These are phyloP conservation scores for Microcos paniculata DNA, from an alignment of 345 rosid genomes.

Conservation along the genomic window DNA sequence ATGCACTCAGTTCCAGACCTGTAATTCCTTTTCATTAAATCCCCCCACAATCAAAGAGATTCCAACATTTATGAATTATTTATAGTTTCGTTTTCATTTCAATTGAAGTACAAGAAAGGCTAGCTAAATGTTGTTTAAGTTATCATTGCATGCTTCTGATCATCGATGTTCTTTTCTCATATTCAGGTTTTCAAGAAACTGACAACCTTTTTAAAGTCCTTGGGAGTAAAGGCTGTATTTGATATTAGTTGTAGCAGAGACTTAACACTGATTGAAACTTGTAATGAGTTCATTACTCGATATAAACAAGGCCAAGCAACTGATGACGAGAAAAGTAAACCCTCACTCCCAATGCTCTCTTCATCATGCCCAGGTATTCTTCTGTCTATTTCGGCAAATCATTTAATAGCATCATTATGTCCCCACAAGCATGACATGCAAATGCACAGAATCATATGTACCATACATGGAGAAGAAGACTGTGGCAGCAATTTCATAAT, in stretches of 20 bases:
- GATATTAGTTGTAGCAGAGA: conserved; percentile 88
- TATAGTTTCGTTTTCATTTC: neutral
- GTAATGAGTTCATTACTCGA: conserved; percentile 78
- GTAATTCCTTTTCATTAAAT: neutral
- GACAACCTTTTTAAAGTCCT: conserved; percentile 70
- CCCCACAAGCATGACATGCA: neutral
- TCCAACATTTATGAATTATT: neutral
- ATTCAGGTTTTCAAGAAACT: conserved; percentile 76
- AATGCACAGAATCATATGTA: neutral
- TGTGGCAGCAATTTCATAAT: neutral
- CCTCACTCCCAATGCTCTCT: conserved; percentile 73
- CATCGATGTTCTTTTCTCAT: neutral
- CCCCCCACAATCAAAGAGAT: neutral
- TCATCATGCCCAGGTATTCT: conserved; percentile 88
- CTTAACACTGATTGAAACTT: conserved; percentile 73
- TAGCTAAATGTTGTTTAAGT: neutral
- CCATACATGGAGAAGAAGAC: neutral
- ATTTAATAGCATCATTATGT: neutral
- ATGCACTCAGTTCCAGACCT: neutral
- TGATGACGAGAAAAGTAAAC: conserved; percentile 34
- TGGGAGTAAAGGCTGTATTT: conserved; percentile 86
- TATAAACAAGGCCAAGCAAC: conserved; percentile 48
- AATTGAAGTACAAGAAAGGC: neutral
- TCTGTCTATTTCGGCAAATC: neutral
- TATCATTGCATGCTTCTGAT: neutral